Evolutionary conservation across 2,329 filamentous ascomycete genomes (phyloP).

Genomic region (Colletotrichum liaoningense): DNA sequence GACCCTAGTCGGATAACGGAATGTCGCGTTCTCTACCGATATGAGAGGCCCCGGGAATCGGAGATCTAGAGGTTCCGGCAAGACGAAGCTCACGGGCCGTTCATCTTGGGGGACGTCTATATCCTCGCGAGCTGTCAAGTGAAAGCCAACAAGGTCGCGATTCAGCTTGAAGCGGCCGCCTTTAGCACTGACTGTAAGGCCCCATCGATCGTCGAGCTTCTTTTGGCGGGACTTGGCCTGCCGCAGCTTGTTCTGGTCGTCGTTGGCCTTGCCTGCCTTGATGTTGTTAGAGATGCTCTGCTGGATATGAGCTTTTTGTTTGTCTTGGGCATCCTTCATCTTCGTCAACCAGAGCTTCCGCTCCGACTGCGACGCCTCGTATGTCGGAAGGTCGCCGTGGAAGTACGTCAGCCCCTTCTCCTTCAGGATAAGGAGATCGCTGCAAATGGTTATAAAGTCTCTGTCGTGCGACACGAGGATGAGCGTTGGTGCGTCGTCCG

Average conservation of each 20-base stretch:
- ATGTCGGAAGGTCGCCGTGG: conserved; percentile 78
- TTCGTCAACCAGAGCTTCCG: conserved; percentile 75
- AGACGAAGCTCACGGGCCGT: conserved; percentile 64
- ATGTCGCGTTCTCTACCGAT: conserved; percentile 76
- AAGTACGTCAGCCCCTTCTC: conserved; percentile 80
- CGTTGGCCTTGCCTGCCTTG: conserved; percentile 79
- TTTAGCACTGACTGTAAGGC: conserved; percentile 76
- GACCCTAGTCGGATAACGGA: conserved; percentile 63
- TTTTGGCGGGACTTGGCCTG: conserved; percentile 87
- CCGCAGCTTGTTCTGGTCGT: conserved; percentile 87
- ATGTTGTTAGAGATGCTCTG: conserved; percentile 81
- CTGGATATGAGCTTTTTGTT: conserved; percentile 84
- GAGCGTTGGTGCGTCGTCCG: conserved; percentile 70
- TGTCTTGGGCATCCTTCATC: conserved; percentile 86
- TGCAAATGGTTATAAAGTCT: conserved; percentile 81
- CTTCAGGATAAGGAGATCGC: conserved; percentile 80
- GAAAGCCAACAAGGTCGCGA: conserved; percentile 74
- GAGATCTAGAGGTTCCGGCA: conserved; percentile 75
- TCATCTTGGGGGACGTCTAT: conserved; percentile 78
- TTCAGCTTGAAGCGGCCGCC: conserved; percentile 86
- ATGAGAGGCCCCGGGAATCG: conserved; percentile 81
- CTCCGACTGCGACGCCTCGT: conserved; percentile 75
- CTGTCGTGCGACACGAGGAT: conserved; percentile 88
- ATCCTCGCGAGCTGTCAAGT: conserved; percentile 68
- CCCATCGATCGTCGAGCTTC: conserved; percentile 85